Percentiles rank a stretch among this genome's conserved stretches.
These are phyloP conservation scores for Porodaedalea pini DNA, from an alignment of 1,284 basidiomycete species.

Conservation along the genomic window DNA sequence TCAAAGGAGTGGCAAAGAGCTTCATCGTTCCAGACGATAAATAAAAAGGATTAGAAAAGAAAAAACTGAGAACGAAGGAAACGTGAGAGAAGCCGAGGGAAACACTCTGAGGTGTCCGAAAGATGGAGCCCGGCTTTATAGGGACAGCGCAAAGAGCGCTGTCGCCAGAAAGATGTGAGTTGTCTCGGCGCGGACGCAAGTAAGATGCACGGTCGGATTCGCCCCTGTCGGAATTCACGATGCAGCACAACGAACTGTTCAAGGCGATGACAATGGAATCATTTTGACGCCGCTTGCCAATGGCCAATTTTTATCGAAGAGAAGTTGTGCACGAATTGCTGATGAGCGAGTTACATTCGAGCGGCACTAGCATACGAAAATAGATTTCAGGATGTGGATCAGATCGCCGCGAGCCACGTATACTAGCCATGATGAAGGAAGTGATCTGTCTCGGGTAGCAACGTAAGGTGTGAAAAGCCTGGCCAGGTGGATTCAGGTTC, in stretches of 20 bases:
- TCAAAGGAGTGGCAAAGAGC: constrained; percentile 18
- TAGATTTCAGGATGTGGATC: background rate
- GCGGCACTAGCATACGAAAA: background rate
- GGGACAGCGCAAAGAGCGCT: background rate
- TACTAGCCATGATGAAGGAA: background rate
- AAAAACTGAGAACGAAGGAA: background rate
- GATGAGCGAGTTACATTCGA: background rate
- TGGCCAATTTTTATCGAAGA: background rate
- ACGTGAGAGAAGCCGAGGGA: background rate
- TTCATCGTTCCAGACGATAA: constrained; percentile 21
- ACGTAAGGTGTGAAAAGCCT: too few relatives aligned
- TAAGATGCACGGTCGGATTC: background rate
- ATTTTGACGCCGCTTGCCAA: background rate
- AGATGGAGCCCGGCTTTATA: background rate
- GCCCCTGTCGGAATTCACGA: background rate
- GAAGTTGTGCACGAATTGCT: background rate
- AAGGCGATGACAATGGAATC: background rate
- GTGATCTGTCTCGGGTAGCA: background rate
- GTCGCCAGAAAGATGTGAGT: background rate
- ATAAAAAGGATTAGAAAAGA: background rate
- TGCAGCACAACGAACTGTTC: background rate
- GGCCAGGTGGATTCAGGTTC: too few relatives aligned
- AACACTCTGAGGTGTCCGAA: background rate
- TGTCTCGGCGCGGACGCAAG: background rate
- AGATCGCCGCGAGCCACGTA: background rate